Conservation (phyloP, 2,329 filamentous ascomycete genomes). For the Emmonsia crescens region DNA sequence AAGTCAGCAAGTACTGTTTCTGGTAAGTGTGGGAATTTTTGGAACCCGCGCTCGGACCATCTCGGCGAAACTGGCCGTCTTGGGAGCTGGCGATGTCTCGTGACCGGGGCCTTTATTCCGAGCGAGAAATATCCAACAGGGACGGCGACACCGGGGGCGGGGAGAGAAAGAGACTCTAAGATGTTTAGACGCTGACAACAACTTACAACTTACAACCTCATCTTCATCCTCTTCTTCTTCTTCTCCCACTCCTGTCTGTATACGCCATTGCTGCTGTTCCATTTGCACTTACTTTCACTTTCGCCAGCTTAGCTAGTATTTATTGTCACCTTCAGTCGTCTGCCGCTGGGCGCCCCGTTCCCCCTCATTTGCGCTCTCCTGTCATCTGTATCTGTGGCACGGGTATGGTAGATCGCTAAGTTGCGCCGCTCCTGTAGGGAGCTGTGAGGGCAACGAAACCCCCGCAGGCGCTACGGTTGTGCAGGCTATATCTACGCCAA, state of each 20-base stretch:
- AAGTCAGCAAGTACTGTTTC: background rate
- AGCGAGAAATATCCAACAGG: background rate
- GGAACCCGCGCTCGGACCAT: conserved; percentile 13
- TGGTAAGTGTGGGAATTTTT: conserved; percentile 11
- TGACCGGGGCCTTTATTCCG: background rate
- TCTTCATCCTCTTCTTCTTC: background rate
- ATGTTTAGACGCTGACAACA: background rate
- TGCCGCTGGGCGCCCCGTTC: background rate
- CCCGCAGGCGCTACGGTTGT: conserved; percentile 17
- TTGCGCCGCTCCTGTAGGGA: conserved; percentile 19
- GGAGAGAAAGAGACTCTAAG: too few relatives aligned
- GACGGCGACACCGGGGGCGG: background rate
- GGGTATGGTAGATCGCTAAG: conserved; percentile 18
- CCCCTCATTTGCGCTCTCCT: conserved; percentile 3
- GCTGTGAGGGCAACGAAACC: conserved; percentile 19
- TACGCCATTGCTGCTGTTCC: background rate
- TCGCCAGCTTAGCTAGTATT: background rate
- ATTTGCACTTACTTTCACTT: background rate
- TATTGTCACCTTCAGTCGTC: background rate
- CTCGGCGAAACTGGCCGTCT: conserved; percentile 7
- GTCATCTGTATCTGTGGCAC: conserved; percentile 11
- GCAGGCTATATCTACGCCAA: conserved; percentile 17
- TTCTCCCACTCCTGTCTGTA: background rate
- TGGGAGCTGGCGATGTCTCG: background rate
- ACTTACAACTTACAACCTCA: too few relatives aligned